Conservation (phyloP, 192 early-diverging fungal genomes). For the Nowakowskiella sp. region DNA sequence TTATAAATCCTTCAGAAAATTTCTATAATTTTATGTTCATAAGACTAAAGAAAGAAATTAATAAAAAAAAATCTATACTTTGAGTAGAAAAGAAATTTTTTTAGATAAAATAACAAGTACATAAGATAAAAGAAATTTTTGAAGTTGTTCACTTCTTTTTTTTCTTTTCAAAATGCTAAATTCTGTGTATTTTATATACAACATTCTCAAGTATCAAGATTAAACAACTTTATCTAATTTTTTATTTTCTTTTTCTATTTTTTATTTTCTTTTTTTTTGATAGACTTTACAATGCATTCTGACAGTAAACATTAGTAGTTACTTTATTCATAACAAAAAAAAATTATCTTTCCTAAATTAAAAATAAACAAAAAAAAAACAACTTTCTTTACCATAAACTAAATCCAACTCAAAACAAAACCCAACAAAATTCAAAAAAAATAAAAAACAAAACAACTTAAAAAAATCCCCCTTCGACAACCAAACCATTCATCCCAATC, state of each 20-base stretch:
- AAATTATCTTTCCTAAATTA: neutral
- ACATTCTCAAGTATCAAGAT: no score
- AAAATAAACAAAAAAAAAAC: neutral
- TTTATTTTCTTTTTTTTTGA: neutral
- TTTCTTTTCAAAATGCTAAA: no score
- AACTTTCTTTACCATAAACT: neutral
- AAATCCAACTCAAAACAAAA: neutral
- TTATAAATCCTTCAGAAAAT: no score
- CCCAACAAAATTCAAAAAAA: neutral
- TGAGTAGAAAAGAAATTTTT: no score
- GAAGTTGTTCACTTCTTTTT: no score
- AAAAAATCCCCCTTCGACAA: neutral
- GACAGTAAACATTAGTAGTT: neutral
- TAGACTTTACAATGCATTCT: neutral
- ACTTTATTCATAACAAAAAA: neutral
- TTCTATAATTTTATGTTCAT: no score
- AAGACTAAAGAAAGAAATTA: no score
- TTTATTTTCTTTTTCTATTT: neutral
- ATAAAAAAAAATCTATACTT: no score
- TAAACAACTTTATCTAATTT: no score
- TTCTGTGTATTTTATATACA: no score
- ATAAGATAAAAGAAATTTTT: no score
- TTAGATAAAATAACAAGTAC: no score
- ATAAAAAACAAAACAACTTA: neutral
- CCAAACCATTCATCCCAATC: neutral